Conservation (phyloP, 78 protist genomes). For the Chrysochromulina parva region DNA sequence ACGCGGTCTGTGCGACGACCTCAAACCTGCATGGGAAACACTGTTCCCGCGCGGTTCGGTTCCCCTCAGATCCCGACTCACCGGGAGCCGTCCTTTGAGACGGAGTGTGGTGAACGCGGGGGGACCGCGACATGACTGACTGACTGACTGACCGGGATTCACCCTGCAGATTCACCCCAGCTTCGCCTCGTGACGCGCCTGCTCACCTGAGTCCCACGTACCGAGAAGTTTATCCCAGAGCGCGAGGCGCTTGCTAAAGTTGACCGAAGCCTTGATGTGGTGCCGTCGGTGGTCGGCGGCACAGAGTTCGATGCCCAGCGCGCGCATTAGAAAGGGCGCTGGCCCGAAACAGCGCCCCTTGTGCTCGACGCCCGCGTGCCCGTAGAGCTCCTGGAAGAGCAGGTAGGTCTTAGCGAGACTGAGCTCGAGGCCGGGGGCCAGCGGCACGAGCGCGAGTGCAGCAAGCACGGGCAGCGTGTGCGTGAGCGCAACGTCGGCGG, state of each 20-base stretch:
- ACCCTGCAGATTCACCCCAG: too few species aligned
- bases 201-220: neutral
- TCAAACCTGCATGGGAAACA: too few species aligned
- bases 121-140: too few species aligned
- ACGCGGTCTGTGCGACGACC: too few species aligned
- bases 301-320: neutral
- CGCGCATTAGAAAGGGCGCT: neutral
- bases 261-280: neutral
- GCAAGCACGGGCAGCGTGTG: conserved; percentile 11
- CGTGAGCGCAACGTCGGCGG: neutral
- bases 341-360: neutral
- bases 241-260: neutral
- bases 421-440: neutral
- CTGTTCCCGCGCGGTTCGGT: too few species aligned
- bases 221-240: neutral
- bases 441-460: neutral
- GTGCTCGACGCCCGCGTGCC: conserved; percentile 9
- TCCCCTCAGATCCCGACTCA: too few species aligned
- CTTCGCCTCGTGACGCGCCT: too few species aligned
- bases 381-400: conserved; percentile 10
- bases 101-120: too few species aligned
- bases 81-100: too few species aligned
- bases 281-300: neutral
- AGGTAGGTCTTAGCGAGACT: neutral
- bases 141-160: too few species aligned